A percentile compares a stretch with the other conserved stretches of the same genome.
Evolutionary conservation across 768 basidiomycete genomes (phyloP).

Genomic region (Trametes elegans): DNA sequence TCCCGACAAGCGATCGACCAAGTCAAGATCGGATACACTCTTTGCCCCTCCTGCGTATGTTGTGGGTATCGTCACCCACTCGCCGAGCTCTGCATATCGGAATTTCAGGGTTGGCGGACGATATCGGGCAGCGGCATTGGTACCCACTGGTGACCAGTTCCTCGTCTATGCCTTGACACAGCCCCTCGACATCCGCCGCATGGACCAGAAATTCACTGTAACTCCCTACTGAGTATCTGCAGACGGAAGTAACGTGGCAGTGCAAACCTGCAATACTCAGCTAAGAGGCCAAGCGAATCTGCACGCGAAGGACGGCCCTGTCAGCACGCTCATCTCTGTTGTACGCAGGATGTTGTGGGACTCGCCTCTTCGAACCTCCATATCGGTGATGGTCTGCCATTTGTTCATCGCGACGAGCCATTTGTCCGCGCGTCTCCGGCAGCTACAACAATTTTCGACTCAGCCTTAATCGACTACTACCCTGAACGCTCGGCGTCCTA

Average conservation of each 20-base stretch:
- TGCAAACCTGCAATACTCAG: slow-evolving; percentile 80
- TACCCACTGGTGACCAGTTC: slow-evolving; percentile 73
- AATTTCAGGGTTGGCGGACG: slow-evolving; percentile 7
- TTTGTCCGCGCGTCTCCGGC: slow-evolving; percentile 66
- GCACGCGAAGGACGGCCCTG: not conserved
- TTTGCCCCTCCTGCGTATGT: slow-evolving; percentile 98
- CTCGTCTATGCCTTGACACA: slow-evolving; percentile 95
- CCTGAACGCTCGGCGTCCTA: slow-evolving; percentile 30
- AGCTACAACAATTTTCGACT: slow-evolving; percentile 47
- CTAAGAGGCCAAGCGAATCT: slow-evolving; percentile 79
- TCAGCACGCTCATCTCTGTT: not conserved
- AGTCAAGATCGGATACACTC: slow-evolving; percentile 37
- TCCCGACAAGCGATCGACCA: slow-evolving; percentile 70
- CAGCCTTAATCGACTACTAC: not conserved
- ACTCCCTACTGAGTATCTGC: not conserved
- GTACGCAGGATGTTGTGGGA: too few relatives aligned
- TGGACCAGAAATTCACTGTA: slow-evolving; percentile 86
- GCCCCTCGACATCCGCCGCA: slow-evolving; percentile 97
- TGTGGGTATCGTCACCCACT: slow-evolving; percentile 89
- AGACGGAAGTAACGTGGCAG: too few relatives aligned
- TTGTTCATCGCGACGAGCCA: slow-evolving; percentile 99
- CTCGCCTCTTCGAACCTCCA: slow-evolving; percentile 82
- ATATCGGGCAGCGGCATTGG: too few relatives aligned
- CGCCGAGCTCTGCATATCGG: slow-evolving; percentile 72
- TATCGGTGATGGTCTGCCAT: slow-evolving; percentile 96